These are phyloP conservation scores for Elsinoe fawcettii DNA, from an alignment of 2,329 filamentous ascomycete species.

Conservation along the genomic window DNA sequence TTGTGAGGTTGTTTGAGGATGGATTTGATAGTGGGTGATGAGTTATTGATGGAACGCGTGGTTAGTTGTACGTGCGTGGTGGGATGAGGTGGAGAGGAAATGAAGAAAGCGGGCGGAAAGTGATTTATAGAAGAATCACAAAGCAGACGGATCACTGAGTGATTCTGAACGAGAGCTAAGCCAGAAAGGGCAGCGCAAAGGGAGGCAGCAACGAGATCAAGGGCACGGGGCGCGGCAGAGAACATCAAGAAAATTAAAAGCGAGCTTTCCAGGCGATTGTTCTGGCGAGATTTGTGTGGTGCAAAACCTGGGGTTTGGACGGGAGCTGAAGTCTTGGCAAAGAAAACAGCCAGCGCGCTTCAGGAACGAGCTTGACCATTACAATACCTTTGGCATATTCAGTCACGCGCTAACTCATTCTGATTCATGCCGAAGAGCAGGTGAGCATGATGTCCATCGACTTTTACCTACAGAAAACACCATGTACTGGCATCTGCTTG, in stretches of 20 bases:
- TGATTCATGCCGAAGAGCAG: too few relatives aligned
- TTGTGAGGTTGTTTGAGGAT: conserved; percentile 18
- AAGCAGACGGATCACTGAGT: conserved; percentile 6
- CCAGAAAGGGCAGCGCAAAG: not conserved
- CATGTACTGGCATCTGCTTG: not conserved
- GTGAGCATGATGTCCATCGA: not conserved
- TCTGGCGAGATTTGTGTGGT: not conserved
- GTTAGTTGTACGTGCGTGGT: not conserved
- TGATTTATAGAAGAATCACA: conserved; percentile 9
- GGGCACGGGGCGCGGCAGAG: not conserved
- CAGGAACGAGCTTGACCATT: not conserved
- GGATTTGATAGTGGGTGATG: conserved; percentile 20
- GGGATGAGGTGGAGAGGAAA: conserved; percentile 36
- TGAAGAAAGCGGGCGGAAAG: conserved; percentile 2
- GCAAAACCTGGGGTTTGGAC: not conserved
- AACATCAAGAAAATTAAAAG: conserved; percentile 2
- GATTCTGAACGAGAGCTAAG: conserved; percentile 6
- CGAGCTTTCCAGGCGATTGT: conserved; percentile 1
- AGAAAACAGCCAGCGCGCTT: not conserved
- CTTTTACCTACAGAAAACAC: not conserved
- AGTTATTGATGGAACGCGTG: conserved; percentile 19
- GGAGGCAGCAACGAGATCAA: not conserved
- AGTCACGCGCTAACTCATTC: too few relatives aligned
- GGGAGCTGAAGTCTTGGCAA: not conserved
- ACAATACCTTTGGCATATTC: not conserved